A percentile compares a stretch with the other conserved stretches of the same genome.
Evolutionary conservation across 78 protist species (phyloP).

Genomic region (Paratrimastix pyriformis): DNA sequence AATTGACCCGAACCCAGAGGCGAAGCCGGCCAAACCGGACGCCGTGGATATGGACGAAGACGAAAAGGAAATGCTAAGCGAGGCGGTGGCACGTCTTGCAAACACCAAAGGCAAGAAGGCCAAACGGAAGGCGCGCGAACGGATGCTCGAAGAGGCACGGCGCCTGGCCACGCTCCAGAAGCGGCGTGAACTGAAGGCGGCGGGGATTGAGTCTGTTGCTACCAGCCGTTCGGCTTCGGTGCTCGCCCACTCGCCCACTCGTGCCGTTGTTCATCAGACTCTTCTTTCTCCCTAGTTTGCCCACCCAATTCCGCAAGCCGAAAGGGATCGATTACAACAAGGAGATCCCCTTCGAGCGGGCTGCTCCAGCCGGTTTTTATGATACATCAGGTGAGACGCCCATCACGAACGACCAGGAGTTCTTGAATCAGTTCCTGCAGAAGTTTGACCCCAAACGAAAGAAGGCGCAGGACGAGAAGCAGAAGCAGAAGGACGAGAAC

Average conservation of each 20-base stretch:
- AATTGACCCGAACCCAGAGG: constrained; percentile 90
- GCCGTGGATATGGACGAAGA: constrained; percentile 98
- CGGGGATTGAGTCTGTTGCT: constrained; percentile 74
- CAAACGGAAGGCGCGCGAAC: constrained; percentile 89
- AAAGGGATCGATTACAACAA: constrained; percentile 36
- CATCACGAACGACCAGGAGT: constrained; percentile 21
- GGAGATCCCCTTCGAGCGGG: constrained; percentile 62
- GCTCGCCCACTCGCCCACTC: too few species aligned
- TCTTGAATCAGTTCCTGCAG: not conserved
- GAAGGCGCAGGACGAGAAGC: constrained; percentile 32
- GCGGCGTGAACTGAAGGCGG: constrained; percentile 84
- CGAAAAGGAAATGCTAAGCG: constrained; percentile 91
- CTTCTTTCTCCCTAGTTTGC: not conserved
- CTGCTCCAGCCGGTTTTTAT: constrained; percentile 50
- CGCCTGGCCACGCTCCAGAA: constrained; percentile 89
- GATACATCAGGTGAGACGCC: constrained; percentile 35
- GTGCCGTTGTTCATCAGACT: too few species aligned
- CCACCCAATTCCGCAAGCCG: not conserved
- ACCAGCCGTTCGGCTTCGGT: too few species aligned
- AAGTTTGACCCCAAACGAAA: constrained; percentile 45
- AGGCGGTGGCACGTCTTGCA: constrained; percentile 97
- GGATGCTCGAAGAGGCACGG: constrained; percentile 92
- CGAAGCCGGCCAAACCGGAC: constrained; percentile 95
- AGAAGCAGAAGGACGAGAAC: not conserved
- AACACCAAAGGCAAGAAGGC: constrained; percentile 98